Conservation (phyloP, 164 flowering plant species). For the Berberis vulgaris region DNA sequence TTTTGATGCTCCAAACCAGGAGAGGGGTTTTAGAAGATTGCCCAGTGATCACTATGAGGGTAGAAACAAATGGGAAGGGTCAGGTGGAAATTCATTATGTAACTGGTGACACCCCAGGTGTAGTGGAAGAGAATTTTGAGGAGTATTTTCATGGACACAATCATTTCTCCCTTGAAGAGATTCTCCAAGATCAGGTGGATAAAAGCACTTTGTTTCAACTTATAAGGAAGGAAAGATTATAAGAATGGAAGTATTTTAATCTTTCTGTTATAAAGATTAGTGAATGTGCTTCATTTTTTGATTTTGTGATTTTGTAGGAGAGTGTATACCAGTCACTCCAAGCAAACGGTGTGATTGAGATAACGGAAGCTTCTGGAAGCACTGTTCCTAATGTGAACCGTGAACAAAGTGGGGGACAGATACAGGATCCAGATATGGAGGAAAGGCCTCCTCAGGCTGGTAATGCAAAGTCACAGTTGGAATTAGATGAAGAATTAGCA, state of each 20-base stretch:
- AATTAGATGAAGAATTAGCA: slow-evolving; percentile 22
- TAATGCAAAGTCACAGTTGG: slow-evolving; percentile 14
- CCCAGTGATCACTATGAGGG: slow-evolving; percentile 10
- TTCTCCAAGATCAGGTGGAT: slow-evolving; percentile 23
- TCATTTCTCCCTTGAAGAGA: slow-evolving; percentile 17
- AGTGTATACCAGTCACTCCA: slow-evolving; percentile 17
- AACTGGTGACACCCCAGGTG: slow-evolving; percentile 5
- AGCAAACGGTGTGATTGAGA: slow-evolving; percentile 5
- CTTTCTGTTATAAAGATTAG: background rate
- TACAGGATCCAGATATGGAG: background rate
- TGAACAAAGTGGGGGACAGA: slow-evolving; percentile 10
- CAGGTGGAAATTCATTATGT: slow-evolving; percentile 20
- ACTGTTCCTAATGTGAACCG: slow-evolving; percentile 6
- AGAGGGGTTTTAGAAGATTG: background rate
- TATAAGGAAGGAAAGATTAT: background rate
- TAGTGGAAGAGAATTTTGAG: slow-evolving; percentile 19
- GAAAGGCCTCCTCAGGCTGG: slow-evolving; percentile 11
- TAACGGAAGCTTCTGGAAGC: slow-evolving; percentile 15
- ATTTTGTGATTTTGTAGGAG: slow-evolving; percentile 13
- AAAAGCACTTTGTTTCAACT: background rate
- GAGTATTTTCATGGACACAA: slow-evolving; percentile 7
- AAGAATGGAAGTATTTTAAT: background rate
- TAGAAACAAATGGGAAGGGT: slow-evolving; percentile 6
- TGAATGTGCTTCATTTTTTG: background rate
- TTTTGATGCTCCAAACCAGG: no score